Evolutionary conservation across 225 moss, liverwort and hornwort species (phyloP).

Genomic region (Ulota crispa): DNA sequence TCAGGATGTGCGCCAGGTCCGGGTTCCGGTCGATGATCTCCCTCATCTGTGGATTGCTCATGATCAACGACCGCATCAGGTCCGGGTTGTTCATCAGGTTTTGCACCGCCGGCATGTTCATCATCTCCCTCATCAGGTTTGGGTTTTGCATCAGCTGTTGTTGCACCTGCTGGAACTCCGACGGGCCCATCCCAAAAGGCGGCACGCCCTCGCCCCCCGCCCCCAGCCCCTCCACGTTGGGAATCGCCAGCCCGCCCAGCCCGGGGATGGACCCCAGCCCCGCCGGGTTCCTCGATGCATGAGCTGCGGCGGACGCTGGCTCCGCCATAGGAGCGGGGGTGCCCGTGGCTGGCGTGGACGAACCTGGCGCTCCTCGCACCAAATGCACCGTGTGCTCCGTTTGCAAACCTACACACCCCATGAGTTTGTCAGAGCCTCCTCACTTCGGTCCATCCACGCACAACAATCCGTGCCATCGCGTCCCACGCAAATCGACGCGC

Average conservation of each 20-base stretch:
- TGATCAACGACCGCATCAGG: conserved; percentile 91
- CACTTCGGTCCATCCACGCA: not conserved
- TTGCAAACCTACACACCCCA: conserved; percentile 70
- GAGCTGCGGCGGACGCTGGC: conserved; percentile 43
- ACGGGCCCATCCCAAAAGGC: conserved; percentile 79
- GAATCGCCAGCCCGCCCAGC: conserved; percentile 68
- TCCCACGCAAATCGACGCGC: not conserved
- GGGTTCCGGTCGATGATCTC: conserved; percentile 98
- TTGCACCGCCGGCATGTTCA: conserved; percentile 99
- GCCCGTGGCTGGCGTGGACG: conserved; percentile 32
- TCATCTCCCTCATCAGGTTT: conserved; percentile 98
- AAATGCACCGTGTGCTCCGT: conserved; percentile 94
- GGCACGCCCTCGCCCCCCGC: conserved; percentile 42
- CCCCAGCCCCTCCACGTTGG: conserved; percentile 53
- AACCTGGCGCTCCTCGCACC: conserved; percentile 83
- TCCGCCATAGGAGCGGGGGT: conserved; percentile 24
- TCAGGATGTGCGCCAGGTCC: conserved; percentile 90
- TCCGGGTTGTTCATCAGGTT: conserved; percentile 99
- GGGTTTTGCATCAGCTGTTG: conserved; percentile 99
- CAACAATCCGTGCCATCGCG: not conserved
- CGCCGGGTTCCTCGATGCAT: conserved; percentile 37
- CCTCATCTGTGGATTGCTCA: conserved; percentile 99
- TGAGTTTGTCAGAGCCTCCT: not conserved
- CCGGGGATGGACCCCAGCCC: conserved; percentile 60
- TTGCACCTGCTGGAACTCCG: conserved; percentile 99